phyloP scores from a whole-genome alignment of 1,284 basidiomycete species.

The Fomitopsis palustris region DNA sequence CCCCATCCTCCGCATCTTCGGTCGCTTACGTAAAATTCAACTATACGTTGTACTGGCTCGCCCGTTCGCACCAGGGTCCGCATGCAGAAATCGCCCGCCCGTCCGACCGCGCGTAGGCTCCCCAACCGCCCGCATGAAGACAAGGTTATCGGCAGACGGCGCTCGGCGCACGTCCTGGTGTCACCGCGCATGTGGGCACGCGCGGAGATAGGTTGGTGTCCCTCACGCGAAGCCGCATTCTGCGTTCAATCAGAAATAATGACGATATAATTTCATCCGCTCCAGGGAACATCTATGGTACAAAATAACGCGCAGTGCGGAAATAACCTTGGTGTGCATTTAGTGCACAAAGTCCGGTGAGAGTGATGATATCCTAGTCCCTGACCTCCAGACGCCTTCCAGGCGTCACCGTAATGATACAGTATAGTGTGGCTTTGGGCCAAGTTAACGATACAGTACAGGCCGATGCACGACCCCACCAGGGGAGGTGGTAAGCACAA shows the following conservation, averaged over 20 bases:
- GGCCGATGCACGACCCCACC: background rate
- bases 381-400: background rate
- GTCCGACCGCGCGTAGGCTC: background rate
- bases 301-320: constrained; percentile 5
- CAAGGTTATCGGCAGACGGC: constrained; percentile 1
- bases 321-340: constrained; percentile 8
- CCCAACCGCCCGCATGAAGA: background rate
- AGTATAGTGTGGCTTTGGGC: background rate
- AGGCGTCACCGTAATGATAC: constrained; percentile 2
- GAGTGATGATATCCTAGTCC: constrained; percentile 2
- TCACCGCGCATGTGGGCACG: background rate
- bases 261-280: background rate
- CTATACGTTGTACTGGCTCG: constrained; percentile 1
- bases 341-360: background rate
- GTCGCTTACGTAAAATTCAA: background rate
- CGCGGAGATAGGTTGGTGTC: constrained; percentile 1
- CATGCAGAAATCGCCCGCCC: background rate
- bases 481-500: background rate
- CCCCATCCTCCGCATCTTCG: background rate
- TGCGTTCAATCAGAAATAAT: constrained; percentile 1
- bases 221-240: background rate
- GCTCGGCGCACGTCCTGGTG: background rate
- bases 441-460: constrained; percentile 1
- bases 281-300: constrained; percentile 3
- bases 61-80: background rate